phyloP scores from a whole-genome alignment of 2,329 filamentous ascomycete species.

The Pseudofabraea citricarpa region DNA sequence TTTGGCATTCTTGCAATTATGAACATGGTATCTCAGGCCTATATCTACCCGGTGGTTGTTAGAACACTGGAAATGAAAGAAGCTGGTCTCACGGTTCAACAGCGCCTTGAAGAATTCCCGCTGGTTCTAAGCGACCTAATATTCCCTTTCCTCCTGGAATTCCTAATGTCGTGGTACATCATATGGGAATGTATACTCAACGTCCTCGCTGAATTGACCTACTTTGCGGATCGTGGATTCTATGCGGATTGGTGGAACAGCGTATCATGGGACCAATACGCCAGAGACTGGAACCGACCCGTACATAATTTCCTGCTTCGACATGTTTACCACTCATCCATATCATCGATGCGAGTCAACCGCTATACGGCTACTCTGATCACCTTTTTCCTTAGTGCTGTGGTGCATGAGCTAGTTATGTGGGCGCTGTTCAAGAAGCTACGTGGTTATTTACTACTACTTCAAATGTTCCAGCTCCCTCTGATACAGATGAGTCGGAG shows the following conservation, averaged over 20 bases:
- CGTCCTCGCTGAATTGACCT: conserved; percentile 69
- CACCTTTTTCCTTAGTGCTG: conserved; percentile 67
- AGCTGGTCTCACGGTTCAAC: conserved; percentile 51
- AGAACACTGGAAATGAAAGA: conserved; percentile 64
- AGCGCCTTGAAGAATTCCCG: conserved; percentile 64
- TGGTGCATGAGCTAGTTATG: conserved; percentile 73
- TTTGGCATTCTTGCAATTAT: conserved; percentile 73
- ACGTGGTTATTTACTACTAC: conserved; percentile 65
- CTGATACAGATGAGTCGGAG: conserved; percentile 64
- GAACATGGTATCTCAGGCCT: conserved; percentile 72
- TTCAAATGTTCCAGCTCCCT: conserved; percentile 72
- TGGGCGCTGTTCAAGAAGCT: conserved; percentile 76
- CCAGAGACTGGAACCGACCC: conserved; percentile 76
- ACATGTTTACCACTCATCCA: conserved; percentile 75
- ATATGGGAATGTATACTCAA: conserved; percentile 77
- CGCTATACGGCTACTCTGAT: conserved; percentile 69
- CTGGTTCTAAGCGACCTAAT: conserved; percentile 72
- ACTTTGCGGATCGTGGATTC: conserved; percentile 73
- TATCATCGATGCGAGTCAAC: conserved; percentile 66
- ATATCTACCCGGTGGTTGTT: conserved; percentile 72
- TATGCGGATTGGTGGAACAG: conserved; percentile 62
- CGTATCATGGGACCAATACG: conserved; percentile 70
- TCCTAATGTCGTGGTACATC: conserved; percentile 68
- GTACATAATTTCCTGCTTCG: conserved; percentile 74
- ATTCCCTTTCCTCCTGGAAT: conserved; percentile 76